Percentiles rank a stretch among this genome's conserved stretches.
These are phyloP conservation scores for Ensete glaucum DNA, from an alignment of 176 grass and related monocot genomes.

Conservation along the genomic window DNA sequence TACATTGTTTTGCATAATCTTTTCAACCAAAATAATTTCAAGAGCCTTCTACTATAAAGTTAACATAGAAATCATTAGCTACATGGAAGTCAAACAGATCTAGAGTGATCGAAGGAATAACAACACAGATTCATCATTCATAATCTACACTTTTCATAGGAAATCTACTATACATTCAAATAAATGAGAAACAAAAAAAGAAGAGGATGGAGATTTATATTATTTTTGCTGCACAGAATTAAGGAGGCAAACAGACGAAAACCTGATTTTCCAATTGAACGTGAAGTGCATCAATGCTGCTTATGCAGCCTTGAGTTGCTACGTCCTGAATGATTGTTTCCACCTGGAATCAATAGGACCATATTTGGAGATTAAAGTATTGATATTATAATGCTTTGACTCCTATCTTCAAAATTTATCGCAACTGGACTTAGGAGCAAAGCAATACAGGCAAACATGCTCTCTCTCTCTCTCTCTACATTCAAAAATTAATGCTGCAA, in stretches of 20 bases:
- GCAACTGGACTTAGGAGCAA: not conserved
- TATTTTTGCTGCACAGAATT: not conserved
- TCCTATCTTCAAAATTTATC: not conserved
- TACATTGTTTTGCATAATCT: too few relatives aligned
- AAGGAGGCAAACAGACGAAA: not conserved
- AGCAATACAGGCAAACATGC: not conserved
- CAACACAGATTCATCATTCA: too few relatives aligned
- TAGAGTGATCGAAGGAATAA: too few relatives aligned
- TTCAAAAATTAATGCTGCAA: too few relatives aligned
- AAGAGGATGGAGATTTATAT: not conserved
- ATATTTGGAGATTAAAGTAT: not conserved
- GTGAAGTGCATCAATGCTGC: conserved; percentile 52
- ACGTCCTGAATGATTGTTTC: conserved; percentile 59
- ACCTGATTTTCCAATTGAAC: conserved; percentile 70
- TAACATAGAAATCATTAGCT: too few relatives aligned
- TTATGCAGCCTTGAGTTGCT: conserved; percentile 58
- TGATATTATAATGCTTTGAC: not conserved
- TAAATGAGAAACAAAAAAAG: not conserved
- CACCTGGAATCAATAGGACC: conserved; percentile 34
- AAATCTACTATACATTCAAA: not conserved
- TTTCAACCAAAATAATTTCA: too few relatives aligned
- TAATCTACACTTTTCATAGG: too few relatives aligned
- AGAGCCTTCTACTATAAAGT: too few relatives aligned
- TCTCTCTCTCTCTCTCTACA: too few relatives aligned
- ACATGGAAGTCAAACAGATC: too few relatives aligned